Evolutionary conservation across 331 rosid species (phyloP).

Genomic region (Erythrophleum ivorense): DNA sequence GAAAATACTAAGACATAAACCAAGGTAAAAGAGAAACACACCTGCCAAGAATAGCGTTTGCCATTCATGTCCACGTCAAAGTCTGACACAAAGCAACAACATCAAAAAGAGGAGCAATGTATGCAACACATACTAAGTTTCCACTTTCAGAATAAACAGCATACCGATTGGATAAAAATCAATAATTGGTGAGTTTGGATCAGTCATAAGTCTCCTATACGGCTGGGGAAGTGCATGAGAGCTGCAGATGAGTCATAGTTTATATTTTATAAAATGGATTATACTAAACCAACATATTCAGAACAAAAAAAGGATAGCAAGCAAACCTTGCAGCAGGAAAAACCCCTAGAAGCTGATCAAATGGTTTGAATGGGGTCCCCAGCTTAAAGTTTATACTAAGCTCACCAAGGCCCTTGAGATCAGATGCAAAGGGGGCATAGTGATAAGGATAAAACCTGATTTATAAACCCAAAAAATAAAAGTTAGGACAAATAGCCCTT

Average conservation of each 20-base stretch:
- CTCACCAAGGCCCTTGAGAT: slow-evolving; percentile 77
- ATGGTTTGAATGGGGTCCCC: slow-evolving; percentile 95
- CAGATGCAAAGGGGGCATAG: slow-evolving; percentile 98
- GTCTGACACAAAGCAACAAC: slow-evolving; percentile 56
- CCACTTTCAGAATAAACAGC: slow-evolving; percentile 25
- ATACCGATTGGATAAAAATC: slow-evolving; percentile 91
- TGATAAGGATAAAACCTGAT: slow-evolving; percentile 99
- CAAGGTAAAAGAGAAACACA: slow-evolving; percentile 41
- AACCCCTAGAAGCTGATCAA: slow-evolving; percentile 95
- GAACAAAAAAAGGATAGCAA: neutral
- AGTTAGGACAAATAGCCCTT: slow-evolving; percentile 1
- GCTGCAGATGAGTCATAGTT: slow-evolving; percentile 55
- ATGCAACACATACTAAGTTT: neutral
- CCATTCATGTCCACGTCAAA: slow-evolving; percentile 99
- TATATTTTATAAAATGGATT: slow-evolving; percentile 9
- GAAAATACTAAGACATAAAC: slow-evolving; percentile 23
- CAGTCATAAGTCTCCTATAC: slow-evolving; percentile 84
- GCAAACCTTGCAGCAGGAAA: slow-evolving; percentile 96
- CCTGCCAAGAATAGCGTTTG: slow-evolving; percentile 99
- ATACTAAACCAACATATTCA: neutral
- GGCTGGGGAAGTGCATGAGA: slow-evolving; percentile 93
- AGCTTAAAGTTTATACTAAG: slow-evolving; percentile 67
- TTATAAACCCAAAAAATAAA: neutral
- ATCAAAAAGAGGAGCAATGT: slow-evolving; percentile 32
- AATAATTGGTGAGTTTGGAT: slow-evolving; percentile 80